phyloP scores from a whole-genome alignment of 257 asterid species.

The Rhazya stricta region DNA sequence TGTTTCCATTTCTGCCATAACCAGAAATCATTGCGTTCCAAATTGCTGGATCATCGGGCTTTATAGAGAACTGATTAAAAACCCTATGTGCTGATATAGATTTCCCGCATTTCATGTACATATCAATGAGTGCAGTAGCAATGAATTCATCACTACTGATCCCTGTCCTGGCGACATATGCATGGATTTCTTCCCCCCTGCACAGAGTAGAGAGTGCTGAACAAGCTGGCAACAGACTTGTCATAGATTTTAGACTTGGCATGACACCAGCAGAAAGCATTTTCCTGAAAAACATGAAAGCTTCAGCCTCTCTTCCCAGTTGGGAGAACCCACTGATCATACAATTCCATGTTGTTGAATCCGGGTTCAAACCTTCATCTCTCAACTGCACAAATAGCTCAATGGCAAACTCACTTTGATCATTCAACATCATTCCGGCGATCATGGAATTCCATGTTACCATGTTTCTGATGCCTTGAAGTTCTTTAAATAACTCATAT shows the following conservation, averaged over 20 bases:
- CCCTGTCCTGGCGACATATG: slow-evolving; percentile 44
- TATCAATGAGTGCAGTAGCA: slow-evolving; percentile 71
- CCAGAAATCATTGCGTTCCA: slow-evolving; percentile 98
- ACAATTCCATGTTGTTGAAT: slow-evolving; percentile 77
- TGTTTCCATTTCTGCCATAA: slow-evolving; percentile 61
- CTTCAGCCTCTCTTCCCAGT: slow-evolving; percentile 46
- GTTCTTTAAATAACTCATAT: slow-evolving; percentile 45
- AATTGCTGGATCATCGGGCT: slow-evolving; percentile 64
- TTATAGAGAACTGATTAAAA: slow-evolving; percentile 42
- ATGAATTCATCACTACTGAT: slow-evolving; percentile 38
- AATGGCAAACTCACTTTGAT: slow-evolving; percentile 46
- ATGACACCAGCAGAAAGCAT: slow-evolving; percentile 43
- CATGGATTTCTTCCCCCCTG: slow-evolving; percentile 66
- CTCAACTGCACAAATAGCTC: slow-evolving; percentile 49
- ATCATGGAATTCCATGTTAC: slow-evolving; percentile 87
- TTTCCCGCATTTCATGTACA: slow-evolving; percentile 85
- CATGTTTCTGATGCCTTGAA: slow-evolving; percentile 47
- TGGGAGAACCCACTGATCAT: slow-evolving; percentile 75
- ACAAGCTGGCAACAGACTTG: slow-evolving; percentile 67
- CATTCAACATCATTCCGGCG: slow-evolving; percentile 68
- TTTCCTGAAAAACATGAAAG: slow-evolving; percentile 59
- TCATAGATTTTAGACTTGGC: slow-evolving; percentile 46
- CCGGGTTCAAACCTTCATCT: slow-evolving; percentile 46
- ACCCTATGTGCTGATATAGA: slow-evolving; percentile 36
- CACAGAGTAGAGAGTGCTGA: slow-evolving; percentile 40